Conservation (phyloP, 768 basidiomycete species). For the Suillus subaureus region DNA sequence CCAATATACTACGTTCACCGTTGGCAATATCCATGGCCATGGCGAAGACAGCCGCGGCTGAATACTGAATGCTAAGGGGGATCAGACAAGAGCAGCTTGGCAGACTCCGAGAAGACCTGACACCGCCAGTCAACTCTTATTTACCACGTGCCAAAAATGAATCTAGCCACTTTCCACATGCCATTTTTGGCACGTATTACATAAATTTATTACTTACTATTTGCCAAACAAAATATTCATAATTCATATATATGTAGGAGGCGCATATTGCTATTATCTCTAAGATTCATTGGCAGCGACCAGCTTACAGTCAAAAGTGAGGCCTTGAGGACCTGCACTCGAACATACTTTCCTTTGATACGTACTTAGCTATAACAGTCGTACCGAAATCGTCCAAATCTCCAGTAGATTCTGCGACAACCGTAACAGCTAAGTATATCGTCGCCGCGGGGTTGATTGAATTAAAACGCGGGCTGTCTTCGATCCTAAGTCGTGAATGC, state of each 20-base stretch:
- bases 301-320: too few species aligned
- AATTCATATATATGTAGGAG: background rate
- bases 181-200: background rate
- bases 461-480: background rate
- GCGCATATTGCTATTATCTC: background rate
- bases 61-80: constrained; percentile 1
- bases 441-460: background rate
- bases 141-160: constrained; percentile 3
- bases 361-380: background rate
- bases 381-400: background rate
- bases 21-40: constrained; percentile 33
- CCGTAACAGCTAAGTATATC: background rate
- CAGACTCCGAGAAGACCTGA: constrained; percentile 5
- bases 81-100: constrained; percentile 10
- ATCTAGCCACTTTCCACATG: background rate
- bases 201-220: background rate
- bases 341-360: background rate
- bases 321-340: background rate
- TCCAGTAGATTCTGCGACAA: background rate
- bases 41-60: background rate
- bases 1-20: constrained; percentile 42
- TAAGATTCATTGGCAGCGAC: background rate
- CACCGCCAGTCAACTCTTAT: constrained; percentile 8
- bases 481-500: background rate
- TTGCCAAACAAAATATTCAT: background rate